Evolutionary conservation across 805 yeast genomes (phyloP).

Genomic region (Kazachstania kunashirensis): DNA sequence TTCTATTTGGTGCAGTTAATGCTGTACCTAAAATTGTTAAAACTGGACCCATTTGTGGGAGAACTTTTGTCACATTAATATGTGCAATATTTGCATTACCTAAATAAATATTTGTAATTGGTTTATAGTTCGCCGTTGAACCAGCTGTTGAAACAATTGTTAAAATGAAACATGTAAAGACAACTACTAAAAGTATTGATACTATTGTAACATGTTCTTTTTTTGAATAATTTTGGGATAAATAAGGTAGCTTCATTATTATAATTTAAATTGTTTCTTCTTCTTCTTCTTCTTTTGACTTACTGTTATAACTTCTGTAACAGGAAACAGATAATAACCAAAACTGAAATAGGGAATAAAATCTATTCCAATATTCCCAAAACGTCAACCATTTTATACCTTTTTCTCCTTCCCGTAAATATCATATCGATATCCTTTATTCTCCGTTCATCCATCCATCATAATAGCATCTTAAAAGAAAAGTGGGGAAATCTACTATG

Average conservation of each 20-base stretch:
- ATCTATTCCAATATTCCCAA: no score
- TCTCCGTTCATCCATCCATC: no score
- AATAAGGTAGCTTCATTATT: conserved; percentile 1
- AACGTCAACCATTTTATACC: no score
- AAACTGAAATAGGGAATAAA: no score
- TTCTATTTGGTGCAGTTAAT: conserved; percentile 20
- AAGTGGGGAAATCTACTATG: no score
- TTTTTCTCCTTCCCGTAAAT: no score
- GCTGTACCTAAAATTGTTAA: conserved; percentile 25
- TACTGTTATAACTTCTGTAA: no score
- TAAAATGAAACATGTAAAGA: conserved; percentile 22
- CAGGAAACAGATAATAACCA: no score
- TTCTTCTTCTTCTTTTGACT: background rate
- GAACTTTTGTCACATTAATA: conserved; percentile 28
- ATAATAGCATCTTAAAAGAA: no score
- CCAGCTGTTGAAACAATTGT: conserved; percentile 27
- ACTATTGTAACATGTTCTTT: conserved; percentile 1
- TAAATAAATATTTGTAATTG: conserved; percentile 23
- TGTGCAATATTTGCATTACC: conserved; percentile 28
- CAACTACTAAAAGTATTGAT: conserved; percentile 9
- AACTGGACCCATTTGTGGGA: conserved; percentile 26
- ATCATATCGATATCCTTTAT: no score
- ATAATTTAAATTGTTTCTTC: background rate
- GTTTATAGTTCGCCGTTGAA: conserved; percentile 25
- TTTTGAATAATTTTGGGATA: conserved; percentile 1